Evolutionary conservation across 192 early-diverging fungal species (phyloP), one percentile per base, ranked within the genome.

Genomic region (Jimgerdemannia lactiflua): DNA sequence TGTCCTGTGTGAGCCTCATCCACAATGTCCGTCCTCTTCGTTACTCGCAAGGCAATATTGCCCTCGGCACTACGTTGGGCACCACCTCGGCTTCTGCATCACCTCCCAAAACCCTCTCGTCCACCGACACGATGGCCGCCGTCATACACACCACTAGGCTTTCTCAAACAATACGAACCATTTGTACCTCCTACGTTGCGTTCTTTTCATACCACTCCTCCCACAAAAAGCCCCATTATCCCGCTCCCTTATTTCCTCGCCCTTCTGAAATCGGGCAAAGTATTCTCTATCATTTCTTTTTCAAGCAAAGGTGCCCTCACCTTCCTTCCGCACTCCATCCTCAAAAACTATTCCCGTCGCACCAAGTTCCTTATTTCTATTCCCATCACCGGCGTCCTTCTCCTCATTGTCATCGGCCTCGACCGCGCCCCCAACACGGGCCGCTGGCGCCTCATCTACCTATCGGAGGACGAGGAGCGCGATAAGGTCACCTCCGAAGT

Each of bases 381-480:
- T 3, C 81, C 81, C 1, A 17, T 83, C 17, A 4, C 79, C 14
- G 81, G 81, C 43, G 42, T 83, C 14, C 18, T 49, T 17, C 18
- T 83, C 3, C 66, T 83, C 43, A 42, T 83, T 3, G 64, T 67
- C 8, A 75, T 83, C 0, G 81, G 81, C 7, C 64, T 83, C 42
- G 81, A 83, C 76, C 64, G 77, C 70, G 88, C 88, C 41, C 88
- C 88, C 66, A 86, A 89, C 67, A 89, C 88, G 1, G 81, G 80
- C 14, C 73, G 88, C 72, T 79, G 84, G 74, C 78, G 88, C 67
- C 78, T 89, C 54, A 64, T 83, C 18, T 86, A 84, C 68, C 74
- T 84, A 8, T 82, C 63, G 20, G 85, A 87, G 75, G 80, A 86
- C 73, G 86, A 89, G 73, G 86, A 89, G 67, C 10, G 78, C 17